phyloP scores from a whole-genome alignment of 2,329 filamentous ascomycete genomes.

The Chaetomiaceae sp. region DNA sequence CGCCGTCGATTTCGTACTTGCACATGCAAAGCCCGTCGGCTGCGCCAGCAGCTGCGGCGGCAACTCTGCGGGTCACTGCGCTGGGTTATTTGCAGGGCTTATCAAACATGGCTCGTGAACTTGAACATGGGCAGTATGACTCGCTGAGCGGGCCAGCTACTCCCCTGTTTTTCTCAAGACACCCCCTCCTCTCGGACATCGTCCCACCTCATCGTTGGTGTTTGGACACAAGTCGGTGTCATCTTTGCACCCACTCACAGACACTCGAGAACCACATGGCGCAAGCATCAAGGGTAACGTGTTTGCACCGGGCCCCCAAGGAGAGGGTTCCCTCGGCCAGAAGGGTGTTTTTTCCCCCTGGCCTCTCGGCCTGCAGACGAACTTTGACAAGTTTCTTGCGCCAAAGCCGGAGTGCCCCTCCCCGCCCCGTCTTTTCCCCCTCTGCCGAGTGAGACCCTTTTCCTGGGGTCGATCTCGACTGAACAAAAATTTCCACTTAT shows the following conservation, averaged over 20 bases:
- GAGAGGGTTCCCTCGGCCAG: slow-evolving; percentile 24
- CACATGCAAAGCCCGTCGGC: slow-evolving; percentile 26
- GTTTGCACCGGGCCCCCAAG: slow-evolving; percentile 19
- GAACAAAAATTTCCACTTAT: slow-evolving; percentile 19
- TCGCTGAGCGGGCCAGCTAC: slow-evolving; percentile 29
- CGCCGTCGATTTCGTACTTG: slow-evolving; percentile 23
- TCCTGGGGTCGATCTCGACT: slow-evolving; percentile 18
- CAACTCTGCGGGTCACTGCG: slow-evolving; percentile 15
- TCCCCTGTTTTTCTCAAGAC: slow-evolving; percentile 15
- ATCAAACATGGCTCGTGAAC: too few species aligned
- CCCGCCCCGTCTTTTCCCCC: slow-evolving; percentile 11
- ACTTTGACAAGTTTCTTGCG: slow-evolving; percentile 12
- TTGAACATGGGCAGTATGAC: slow-evolving; percentile 19
- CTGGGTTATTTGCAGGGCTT: too few species aligned
- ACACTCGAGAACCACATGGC: slow-evolving; percentile 32
- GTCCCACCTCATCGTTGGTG: slow-evolving; percentile 20
- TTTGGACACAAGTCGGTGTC: slow-evolving; percentile 19
- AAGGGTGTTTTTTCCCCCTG: slow-evolving; percentile 17
- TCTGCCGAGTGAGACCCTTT: slow-evolving; percentile 23
- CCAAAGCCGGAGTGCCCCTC: slow-evolving; percentile 5
- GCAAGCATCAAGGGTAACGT: slow-evolving; percentile 30
- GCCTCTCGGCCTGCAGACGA: slow-evolving; percentile 14
- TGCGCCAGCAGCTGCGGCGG: slow-evolving; percentile 20
- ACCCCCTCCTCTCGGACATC: slow-evolving; percentile 17
- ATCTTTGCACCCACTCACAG: slow-evolving; percentile 21